Conservation (phyloP, 1,284 basidiomycete species). For the Neolentinus lepideus region DNA sequence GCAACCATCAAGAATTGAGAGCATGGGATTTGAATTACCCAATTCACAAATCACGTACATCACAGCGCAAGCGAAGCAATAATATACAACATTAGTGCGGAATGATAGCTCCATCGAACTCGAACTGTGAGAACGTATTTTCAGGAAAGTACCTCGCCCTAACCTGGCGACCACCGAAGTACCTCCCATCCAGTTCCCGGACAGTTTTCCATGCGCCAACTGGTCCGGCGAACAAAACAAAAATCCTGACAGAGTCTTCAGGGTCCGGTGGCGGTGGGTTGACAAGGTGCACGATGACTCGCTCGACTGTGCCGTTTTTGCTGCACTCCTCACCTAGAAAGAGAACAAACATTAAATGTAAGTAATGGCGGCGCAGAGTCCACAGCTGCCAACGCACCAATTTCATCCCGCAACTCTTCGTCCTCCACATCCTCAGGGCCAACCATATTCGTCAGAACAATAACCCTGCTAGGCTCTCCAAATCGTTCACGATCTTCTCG, state of each 20-base stretch:
- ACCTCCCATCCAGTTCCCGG: conserved; percentile 84
- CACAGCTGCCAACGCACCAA: conserved; percentile 48
- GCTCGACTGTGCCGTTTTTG: conserved; percentile 85
- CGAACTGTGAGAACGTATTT: conserved; percentile 39
- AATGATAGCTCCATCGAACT: conserved; percentile 33
- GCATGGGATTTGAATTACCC: no score
- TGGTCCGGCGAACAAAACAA: conserved; percentile 81
- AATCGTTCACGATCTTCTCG: conserved; percentile 72
- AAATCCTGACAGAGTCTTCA: conserved; percentile 74
- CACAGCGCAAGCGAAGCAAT: background rate
- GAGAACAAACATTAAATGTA: conserved; percentile 1
- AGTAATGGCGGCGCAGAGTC: conserved; percentile 3
- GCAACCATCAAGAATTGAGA: no score
- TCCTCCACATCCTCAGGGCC: conserved; percentile 76
- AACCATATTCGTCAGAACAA: conserved; percentile 86
- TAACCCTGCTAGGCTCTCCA: conserved; percentile 84
- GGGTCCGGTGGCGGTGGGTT: conserved; percentile 52
- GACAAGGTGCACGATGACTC: conserved; percentile 79
- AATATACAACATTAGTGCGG: background rate
- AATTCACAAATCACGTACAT: no score
- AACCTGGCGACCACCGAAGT: conserved; percentile 82
- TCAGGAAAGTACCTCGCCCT: conserved; percentile 82
- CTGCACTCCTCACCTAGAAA: conserved; percentile 76
- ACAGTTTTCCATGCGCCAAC: conserved; percentile 94
- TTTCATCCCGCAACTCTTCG: conserved; percentile 80